phyloP scores from a whole-genome alignment of 2,329 filamentous ascomycete species.

The Xylariaceae sp. region DNA sequence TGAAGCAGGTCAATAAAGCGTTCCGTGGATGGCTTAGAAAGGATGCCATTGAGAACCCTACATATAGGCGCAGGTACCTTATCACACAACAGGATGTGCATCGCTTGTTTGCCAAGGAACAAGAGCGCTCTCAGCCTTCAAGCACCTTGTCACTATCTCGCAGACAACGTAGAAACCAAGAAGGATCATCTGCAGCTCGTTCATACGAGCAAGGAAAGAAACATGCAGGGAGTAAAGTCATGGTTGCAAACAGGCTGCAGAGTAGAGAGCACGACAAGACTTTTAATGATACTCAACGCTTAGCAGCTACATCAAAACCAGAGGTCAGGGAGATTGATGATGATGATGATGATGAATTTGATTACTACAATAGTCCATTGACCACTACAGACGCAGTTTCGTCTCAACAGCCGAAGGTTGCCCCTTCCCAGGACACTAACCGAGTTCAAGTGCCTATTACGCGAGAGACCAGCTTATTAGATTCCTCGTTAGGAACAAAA shows the following conservation, averaged over 20 bases:
- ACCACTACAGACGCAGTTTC: background rate
- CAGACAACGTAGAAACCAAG: too few species aligned
- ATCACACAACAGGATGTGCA: conserved; percentile 35
- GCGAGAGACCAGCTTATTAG: conserved; percentile 9
- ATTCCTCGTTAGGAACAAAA: conserved; percentile 9
- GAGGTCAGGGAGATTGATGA: background rate
- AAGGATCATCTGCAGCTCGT: conserved; percentile 5
- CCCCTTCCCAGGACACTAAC: background rate
- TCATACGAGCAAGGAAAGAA: background rate
- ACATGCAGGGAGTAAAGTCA: background rate
- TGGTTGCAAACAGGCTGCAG: background rate
- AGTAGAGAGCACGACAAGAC: background rate
- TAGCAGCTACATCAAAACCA: background rate
- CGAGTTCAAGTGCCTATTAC: conserved; percentile 10
- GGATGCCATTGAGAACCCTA: conserved; percentile 29
- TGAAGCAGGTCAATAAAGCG: conserved; percentile 23
- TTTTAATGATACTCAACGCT: background rate
- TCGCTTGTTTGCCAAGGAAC: conserved; percentile 20
- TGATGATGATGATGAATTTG: background rate
- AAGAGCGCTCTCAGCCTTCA: background rate
- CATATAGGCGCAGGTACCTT: conserved; percentile 37
- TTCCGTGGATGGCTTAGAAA: conserved; percentile 35
- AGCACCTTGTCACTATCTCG: background rate
- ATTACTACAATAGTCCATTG: background rate
- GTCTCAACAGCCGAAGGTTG: background rate